Percentiles rank a stretch among this genome's conserved stretches.
These are phyloP conservation scores for Zea mays DNA, from an alignment of 176 grass and related monocot species.

Conservation along the genomic window DNA sequence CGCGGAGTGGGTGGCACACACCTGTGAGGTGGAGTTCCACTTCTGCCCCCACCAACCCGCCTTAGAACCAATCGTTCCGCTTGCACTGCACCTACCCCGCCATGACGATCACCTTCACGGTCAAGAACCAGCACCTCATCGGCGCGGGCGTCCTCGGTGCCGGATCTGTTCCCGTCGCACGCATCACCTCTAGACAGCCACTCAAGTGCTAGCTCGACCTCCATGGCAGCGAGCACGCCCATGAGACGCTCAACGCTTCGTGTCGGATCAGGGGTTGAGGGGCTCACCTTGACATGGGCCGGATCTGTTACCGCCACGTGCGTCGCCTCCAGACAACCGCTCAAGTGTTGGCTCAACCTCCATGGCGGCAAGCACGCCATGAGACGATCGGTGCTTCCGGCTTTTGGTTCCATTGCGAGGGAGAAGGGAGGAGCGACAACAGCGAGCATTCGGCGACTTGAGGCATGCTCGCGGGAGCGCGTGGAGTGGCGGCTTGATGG, in stretches of 20 bases:
- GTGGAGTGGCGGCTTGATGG: too few relatives aligned
- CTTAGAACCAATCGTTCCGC: slow-evolving; percentile 81
- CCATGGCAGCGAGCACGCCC: too few relatives aligned
- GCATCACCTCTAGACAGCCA: slow-evolving; percentile 33
- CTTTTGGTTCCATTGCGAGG: too few relatives aligned
- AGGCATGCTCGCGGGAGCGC: too few relatives aligned
- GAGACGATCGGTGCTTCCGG: too few relatives aligned
- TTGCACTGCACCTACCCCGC: slow-evolving; percentile 63
- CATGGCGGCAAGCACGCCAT: slow-evolving; percentile 40
- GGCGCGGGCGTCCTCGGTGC: slow-evolving; percentile 49
- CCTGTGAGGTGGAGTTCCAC: slow-evolving; percentile 61
- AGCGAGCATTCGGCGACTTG: too few relatives aligned
- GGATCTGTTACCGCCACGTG: too few relatives aligned
- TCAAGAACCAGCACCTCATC: slow-evolving; percentile 11
- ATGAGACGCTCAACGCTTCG: too few relatives aligned
- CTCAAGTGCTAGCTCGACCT: slow-evolving; percentile 32
- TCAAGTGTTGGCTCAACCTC: slow-evolving; percentile 7
- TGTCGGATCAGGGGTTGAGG: too few relatives aligned
- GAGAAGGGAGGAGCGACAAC: too few relatives aligned
- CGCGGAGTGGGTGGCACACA: slow-evolving; percentile 58
- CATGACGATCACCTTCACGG: slow-evolving; percentile 28
- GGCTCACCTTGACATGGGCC: too few relatives aligned
- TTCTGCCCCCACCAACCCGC: slow-evolving; percentile 27
- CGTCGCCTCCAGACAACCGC: too few relatives aligned
- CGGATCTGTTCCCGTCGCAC: slow-evolving; percentile 38